These are phyloP conservation scores for Mycena capillaripes DNA, from an alignment of 768 basidiomycete genomes.

Conservation along the genomic window DNA sequence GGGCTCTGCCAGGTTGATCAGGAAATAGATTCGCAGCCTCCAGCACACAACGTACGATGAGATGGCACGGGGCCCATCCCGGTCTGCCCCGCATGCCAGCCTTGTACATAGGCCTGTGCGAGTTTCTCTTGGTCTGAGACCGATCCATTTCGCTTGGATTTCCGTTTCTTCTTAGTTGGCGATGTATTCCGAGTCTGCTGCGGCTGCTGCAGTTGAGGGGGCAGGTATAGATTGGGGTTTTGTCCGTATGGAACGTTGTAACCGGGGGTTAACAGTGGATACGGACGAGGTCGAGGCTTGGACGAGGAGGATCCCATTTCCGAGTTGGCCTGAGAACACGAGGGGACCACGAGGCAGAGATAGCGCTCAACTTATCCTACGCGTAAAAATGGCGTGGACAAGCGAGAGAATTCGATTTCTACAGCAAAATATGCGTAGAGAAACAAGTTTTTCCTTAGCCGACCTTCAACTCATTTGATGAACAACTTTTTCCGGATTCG, in stretches of 20 bases:
- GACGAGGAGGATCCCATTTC: slow-evolving; percentile 34
- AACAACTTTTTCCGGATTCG: background rate
- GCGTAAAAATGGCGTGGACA: background rate
- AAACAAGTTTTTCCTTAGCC: background rate
- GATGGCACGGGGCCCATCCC: slow-evolving; percentile 28
- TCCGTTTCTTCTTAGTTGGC: slow-evolving; percentile 21
- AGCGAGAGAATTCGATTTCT: background rate
- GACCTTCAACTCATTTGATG: background rate
- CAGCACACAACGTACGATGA: slow-evolving; percentile 17
- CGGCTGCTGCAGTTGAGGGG: slow-evolving; percentile 26
- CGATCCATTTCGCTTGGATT: slow-evolving; percentile 24
- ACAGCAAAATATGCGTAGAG: background rate
- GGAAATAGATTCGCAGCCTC: background rate
- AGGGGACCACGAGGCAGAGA: slow-evolving; percentile 20
- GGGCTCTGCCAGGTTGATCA: slow-evolving; percentile 29
- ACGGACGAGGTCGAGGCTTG: slow-evolving; percentile 26
- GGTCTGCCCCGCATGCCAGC: slow-evolving; percentile 20
- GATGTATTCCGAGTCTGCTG: background rate
- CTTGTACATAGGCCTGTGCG: slow-evolving; percentile 29
- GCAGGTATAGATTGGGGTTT: slow-evolving; percentile 28
- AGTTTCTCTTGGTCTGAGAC: slow-evolving; percentile 19
- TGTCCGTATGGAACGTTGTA: slow-evolving; percentile 29
- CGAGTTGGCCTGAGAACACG: slow-evolving; percentile 27
- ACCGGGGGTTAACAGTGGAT: slow-evolving; percentile 31
- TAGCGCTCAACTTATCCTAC: background rate